Base-by-base conservation (phyloP, 2,329 filamentous ascomycete genomes). In the Calonectria hawksworthii region DNA sequence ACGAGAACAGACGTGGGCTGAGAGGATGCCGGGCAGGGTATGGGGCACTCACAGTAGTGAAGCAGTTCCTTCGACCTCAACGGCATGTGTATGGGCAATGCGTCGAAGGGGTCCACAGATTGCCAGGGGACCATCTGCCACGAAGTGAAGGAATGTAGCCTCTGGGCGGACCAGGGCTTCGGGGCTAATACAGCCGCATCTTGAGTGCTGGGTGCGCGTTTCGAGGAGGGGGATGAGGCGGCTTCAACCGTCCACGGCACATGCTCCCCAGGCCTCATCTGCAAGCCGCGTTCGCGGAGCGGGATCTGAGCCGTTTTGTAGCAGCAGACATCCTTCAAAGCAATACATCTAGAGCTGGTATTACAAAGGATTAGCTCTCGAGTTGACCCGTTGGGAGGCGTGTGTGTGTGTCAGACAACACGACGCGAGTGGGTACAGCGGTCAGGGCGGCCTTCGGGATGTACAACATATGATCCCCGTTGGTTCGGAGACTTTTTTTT, bases 91-190 rank as follows among this genome's bases (percentile, higher is more conserved):
- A 63, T 63, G 56, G 56, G 56, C 34, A 63, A 63, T 6, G 34
- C 23, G 9, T 63, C 36, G 11, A 63, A 63, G 14, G 56, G 56
- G 23, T 63, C 56, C 56, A 36, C 56, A 28, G 56, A 63, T 21
- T 63, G 56, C 56, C 56, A 63, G 56, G 56, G 56, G 56, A 63
- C 56, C n/a, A 63, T 23, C 26, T 63, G 56, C 56, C 56, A 63
- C n/a, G 56, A 41, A 26, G 56, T 63, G 9, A 38, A 63, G 34
- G 32, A 36, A 26, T 41, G 56, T 7, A 41, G 23, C 36, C 32
- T 26, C 10, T 36, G 56, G 7, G 26, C 23, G 5, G 36, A 63
- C 56, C 38, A 38, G 56, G 56, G 34, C 36, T 41, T 63, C 23
- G 34, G 23, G 18, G 56, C 18, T 41, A 23, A 26, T n/a, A 34